These are phyloP conservation scores for Fusarium sarcochroum DNA, from an alignment of 2,329 filamentous ascomycete genomes.

Conservation along the genomic window DNA sequence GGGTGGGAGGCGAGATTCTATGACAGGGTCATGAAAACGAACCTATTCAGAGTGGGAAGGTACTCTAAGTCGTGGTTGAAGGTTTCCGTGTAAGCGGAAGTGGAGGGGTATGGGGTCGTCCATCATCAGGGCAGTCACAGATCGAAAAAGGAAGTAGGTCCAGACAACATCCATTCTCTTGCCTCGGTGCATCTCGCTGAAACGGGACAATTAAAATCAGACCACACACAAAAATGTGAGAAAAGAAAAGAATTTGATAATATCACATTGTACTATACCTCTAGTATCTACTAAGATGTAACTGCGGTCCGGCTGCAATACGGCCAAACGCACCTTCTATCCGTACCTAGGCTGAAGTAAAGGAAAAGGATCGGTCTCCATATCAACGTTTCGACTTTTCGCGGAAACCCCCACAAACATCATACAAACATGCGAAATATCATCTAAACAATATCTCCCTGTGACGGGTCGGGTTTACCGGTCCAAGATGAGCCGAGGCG, in stretches of 20 bases:
- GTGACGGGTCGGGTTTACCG: slow-evolving; percentile 26
- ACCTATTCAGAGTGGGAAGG: slow-evolving; percentile 32
- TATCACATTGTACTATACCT: slow-evolving; percentile 24
- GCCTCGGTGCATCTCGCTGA: slow-evolving; percentile 48
- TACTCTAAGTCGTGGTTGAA: slow-evolving; percentile 20
- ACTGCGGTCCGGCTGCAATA: slow-evolving; percentile 6
- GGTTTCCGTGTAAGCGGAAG: slow-evolving; percentile 32
- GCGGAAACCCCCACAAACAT: not conserved
- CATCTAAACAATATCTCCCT: not conserved
- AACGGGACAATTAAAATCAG: slow-evolving; percentile 44
- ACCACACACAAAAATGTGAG: slow-evolving; percentile 36
- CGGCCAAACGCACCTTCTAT: not conserved
- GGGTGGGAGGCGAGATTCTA: slow-evolving; percentile 27
- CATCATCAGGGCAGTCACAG: slow-evolving; percentile 22
- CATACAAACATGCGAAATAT: slow-evolving; percentile 13
- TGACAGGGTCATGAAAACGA: slow-evolving; percentile 26
- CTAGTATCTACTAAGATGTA: slow-evolving; percentile 3
- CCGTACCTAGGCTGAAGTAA: not conserved
- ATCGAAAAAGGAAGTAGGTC: slow-evolving; percentile 49
- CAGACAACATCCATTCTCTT: slow-evolving; percentile 40
- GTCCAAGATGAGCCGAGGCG: slow-evolving; percentile 29
- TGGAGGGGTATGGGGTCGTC: slow-evolving; percentile 29
- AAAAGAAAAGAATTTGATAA: slow-evolving; percentile 24
- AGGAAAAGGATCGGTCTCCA: not conserved
- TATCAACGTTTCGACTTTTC: not conserved